Evolutionary conservation across 495 filamentous ascomycete genomes (phyloP).

Genomic region (Arthonia radiata): DNA sequence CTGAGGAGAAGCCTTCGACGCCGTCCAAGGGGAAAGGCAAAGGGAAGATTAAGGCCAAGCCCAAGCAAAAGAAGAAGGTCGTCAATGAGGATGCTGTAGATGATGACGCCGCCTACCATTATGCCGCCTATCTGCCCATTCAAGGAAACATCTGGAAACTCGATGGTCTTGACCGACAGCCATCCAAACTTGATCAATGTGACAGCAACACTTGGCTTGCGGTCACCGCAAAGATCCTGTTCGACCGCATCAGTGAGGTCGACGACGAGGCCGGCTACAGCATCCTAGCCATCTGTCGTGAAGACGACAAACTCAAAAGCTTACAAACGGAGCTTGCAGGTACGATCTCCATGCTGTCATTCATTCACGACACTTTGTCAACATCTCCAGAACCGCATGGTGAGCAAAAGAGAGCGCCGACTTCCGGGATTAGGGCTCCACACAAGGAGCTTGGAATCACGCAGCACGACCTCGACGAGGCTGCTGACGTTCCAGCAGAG

Average conservation of each 20-base stretch:
- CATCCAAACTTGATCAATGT: conserved; percentile 39
- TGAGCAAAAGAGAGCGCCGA: too few species aligned
- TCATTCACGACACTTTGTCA: too few species aligned
- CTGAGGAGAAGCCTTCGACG: too few species aligned
- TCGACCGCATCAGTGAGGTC: conserved; percentile 14
- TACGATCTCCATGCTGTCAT: too few species aligned
- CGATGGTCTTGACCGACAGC: conserved; percentile 58
- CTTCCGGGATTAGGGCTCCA: not conserved
- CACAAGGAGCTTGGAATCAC: conserved; percentile 3
- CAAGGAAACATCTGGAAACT: conserved; percentile 62
- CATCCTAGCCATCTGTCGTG: conserved; percentile 3
- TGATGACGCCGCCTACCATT: conserved; percentile 45
- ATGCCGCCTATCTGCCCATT: conserved; percentile 69
- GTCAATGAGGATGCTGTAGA: conserved; percentile 15
- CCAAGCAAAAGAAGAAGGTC: conserved; percentile 5
- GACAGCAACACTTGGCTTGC: conserved; percentile 1
- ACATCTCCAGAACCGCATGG: too few species aligned
- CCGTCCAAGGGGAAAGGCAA: too few species aligned
- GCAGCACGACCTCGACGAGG: conserved; percentile 4
- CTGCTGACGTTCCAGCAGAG: not conserved
- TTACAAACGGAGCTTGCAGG: too few species aligned
- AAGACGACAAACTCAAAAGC: conserved; percentile 4
- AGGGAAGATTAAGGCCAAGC: conserved; percentile 17
- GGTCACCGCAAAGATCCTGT: conserved; percentile 23
- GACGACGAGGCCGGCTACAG: conserved; percentile 10